Percentiles rank a stretch among this genome's conserved stretches.
Evolutionary conservation across 192 early-diverging fungal species (phyloP).

Genomic region (Ambispora gerdemannii): DNA sequence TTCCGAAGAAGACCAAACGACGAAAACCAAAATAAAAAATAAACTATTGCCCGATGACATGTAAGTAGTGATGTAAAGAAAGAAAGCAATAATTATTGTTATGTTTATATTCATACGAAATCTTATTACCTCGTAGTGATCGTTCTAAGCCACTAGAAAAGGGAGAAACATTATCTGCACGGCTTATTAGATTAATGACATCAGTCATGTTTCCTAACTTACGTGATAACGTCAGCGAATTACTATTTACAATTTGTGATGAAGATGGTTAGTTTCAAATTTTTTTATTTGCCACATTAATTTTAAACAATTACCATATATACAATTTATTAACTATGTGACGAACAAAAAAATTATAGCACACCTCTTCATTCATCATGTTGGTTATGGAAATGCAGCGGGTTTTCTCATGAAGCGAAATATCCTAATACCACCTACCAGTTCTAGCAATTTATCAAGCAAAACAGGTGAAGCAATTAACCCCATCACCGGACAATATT

Average conservation of each 20-base stretch:
- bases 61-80: constrained; percentile 52
- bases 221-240: constrained; percentile 57
- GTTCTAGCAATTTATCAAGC: constrained; percentile 26
- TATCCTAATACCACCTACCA: constrained; percentile 49
- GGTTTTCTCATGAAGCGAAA: constrained; percentile 82
- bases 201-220: constrained; percentile 57
- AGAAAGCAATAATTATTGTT: constrained; percentile 58
- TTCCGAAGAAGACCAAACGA: constrained; percentile 47
- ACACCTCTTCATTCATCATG: constrained; percentile 56
- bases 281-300: too few species aligned
- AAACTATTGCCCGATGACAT: constrained; percentile 64
- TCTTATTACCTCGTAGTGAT: constrained; percentile 51
- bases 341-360: constrained; percentile 41
- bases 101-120: constrained; percentile 48
- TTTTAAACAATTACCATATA: neutral
- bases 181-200: constrained; percentile 69
- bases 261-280: constrained; percentile 55
- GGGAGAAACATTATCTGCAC: constrained; percentile 56
- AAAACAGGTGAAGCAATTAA: constrained; percentile 49
- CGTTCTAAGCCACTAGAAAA: constrained; percentile 66
- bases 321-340: neutral
- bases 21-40: constrained; percentile 41
- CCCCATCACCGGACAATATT: constrained; percentile 86
- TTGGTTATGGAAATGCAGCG: constrained; percentile 92
- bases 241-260: constrained; percentile 67